A percentile compares a stretch with the other conserved stretches of the same genome.
These are phyloP conservation scores for Cladosporium sp. DNA, from an alignment of 2,329 filamentous ascomycete species.

Conservation along the genomic window DNA sequence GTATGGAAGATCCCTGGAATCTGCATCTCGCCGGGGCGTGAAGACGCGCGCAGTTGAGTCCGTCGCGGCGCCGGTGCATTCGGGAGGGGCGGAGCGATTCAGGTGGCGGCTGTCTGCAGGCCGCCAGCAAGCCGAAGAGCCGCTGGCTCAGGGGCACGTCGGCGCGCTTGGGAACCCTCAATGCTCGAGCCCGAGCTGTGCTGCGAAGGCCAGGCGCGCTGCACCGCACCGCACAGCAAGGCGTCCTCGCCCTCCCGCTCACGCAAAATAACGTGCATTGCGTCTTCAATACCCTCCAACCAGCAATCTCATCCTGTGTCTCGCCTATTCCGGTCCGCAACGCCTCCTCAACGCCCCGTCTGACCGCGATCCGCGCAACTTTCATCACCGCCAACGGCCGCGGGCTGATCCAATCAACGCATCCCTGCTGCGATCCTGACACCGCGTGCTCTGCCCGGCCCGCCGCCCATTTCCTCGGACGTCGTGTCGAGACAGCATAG, in stretches of 20 bases:
- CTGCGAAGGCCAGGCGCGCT: not conserved
- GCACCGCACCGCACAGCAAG: not conserved
- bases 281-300: not conserved
- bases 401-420: not conserved
- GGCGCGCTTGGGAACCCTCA: not conserved
- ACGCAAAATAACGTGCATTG: not conserved
- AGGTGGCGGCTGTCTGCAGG: not conserved
- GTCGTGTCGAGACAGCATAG: not conserved
- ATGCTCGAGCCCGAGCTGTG: not conserved
- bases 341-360: not conserved
- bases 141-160: too few species aligned
- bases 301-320: not conserved
- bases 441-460: not conserved
- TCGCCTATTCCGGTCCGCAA: not conserved
- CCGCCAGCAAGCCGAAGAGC: not conserved
- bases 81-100: not conserved
- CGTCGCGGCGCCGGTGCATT: not conserved
- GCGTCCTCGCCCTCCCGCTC: not conserved
- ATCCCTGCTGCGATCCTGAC: conserved; percentile 5
- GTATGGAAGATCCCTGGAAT: not conserved
- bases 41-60: not conserved
- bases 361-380: not conserved
- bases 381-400: conserved; percentile 6
- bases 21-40: not conserved
- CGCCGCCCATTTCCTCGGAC: not conserved